Conservation (phyloP, 306 rosid species). For the Urtica urens region DNA sequence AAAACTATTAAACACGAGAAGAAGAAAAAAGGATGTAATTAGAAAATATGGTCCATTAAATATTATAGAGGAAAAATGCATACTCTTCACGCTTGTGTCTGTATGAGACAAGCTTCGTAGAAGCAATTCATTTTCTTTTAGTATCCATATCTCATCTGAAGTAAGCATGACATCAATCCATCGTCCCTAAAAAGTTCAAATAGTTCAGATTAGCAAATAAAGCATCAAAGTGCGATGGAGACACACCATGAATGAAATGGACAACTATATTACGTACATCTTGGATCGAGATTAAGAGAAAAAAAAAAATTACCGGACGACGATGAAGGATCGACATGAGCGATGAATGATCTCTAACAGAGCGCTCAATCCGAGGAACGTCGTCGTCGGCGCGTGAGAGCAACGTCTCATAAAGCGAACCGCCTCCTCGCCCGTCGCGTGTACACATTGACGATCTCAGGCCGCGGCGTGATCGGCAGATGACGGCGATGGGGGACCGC, state of each 20-base stretch:
- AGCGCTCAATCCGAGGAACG: too few species aligned
- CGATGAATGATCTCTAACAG: too few species aligned
- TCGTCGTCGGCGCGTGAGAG: too few species aligned
- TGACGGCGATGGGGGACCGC: too few species aligned
- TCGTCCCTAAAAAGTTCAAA: conserved; percentile 45
- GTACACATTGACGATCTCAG: too few species aligned
- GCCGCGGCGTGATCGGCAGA: too few species aligned
- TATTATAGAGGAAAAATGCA: conserved; percentile 12
- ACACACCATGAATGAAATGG: conserved; percentile 8
- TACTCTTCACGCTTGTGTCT: conserved; percentile 38
- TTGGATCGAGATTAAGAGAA: conserved; percentile 47
- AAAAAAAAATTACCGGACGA: too few species aligned
- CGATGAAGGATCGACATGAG: conserved; percentile 50
- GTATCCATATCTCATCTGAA: conserved; percentile 68
- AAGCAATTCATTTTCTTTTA: conserved; percentile 63
- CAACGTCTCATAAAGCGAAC: too few species aligned
- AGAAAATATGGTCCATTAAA: conserved; percentile 11
- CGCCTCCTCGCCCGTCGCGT: too few species aligned
- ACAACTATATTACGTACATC: conserved; percentile 39
- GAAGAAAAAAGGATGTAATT: too few species aligned
- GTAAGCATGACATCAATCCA: conserved; percentile 73
- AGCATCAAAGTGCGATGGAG: conserved; percentile 8
- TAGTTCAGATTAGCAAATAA: conserved; percentile 10
- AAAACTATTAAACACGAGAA: too few species aligned
- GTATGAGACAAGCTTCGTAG: conserved; percentile 32